Conservation (phyloP, 2,329 filamentous ascomycete species). For the Uncinocarpus reesii region DNA sequence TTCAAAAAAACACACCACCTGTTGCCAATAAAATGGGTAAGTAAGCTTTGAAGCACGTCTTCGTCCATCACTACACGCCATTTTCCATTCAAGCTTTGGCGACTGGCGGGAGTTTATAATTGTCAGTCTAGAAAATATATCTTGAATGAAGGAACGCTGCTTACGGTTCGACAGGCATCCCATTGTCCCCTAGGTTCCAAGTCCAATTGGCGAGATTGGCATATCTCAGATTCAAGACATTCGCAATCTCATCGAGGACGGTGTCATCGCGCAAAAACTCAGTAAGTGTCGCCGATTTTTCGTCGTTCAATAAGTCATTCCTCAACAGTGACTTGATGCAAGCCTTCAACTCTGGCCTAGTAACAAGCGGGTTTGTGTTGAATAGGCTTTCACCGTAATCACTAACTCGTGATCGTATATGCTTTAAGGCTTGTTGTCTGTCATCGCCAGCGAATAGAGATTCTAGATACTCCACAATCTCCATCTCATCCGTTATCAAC, state of each 20-base stretch:
- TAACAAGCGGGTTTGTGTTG: conserved; percentile 25
- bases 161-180: conserved; percentile 35
- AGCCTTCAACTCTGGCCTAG: conserved; percentile 23
- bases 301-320: conserved; percentile 36
- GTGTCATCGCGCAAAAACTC: conserved; percentile 33
- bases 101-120: conserved; percentile 13
- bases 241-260: conserved; percentile 35
- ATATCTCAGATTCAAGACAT: conserved; percentile 38
- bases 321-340: conserved; percentile 34
- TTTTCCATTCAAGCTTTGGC: conserved; percentile 37
- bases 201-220: conserved; percentile 35
- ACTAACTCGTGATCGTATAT: conserved; percentile 24
- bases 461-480: conserved; percentile 27
- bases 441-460: conserved; percentile 26
- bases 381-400: conserved; percentile 18
- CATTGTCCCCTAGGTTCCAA: conserved; percentile 34
- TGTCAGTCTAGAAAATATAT: not conserved
- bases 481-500: conserved; percentile 25
- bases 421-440: conserved; percentile 17
- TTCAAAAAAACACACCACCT: conserved; percentile 26
- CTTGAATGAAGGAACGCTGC: not conserved
- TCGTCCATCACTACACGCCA: conserved; percentile 41
- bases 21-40: conserved; percentile 37
- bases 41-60: conserved; percentile 39
- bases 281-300: conserved; percentile 33